These are phyloP conservation scores for Xanthoparmelia taractica DNA, from an alignment of 495 filamentous ascomycete genomes.

Conservation along the genomic window DNA sequence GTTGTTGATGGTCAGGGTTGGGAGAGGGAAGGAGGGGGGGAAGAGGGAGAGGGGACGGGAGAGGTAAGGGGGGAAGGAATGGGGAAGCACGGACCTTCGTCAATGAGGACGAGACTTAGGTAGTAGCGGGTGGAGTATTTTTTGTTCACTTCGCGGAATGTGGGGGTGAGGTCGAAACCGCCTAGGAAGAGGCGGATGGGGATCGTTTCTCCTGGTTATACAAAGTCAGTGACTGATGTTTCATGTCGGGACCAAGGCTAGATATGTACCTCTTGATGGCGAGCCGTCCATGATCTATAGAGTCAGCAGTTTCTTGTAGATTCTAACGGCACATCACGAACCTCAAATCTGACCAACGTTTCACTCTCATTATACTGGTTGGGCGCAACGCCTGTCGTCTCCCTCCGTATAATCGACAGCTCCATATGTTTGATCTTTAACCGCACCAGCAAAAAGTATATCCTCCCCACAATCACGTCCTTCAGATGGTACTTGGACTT, in stretches of 20 bases:
- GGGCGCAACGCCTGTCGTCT: conserved; percentile 96
- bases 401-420: conserved; percentile 90
- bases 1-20: not conserved
- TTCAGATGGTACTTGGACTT: conserved; percentile 99
- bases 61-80: not conserved
- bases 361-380: conserved; percentile 99
- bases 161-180: conserved; percentile 95
- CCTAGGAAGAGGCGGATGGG: conserved; percentile 96
- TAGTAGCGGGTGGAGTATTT: conserved; percentile 99
- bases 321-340: not conserved
- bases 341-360: conserved; percentile 95
- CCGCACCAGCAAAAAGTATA: conserved; percentile 96
- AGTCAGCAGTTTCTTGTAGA: not conserved
- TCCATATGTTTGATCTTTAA: conserved; percentile 99
- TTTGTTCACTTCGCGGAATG: conserved; percentile 99
- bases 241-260: no score
- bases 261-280: conserved; percentile 66
- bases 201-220: conserved; percentile 71
- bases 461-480: conserved; percentile 97
- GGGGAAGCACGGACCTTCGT: conserved; percentile 66
- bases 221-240: not conserved
- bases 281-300: conserved; percentile 96
- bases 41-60: not conserved
- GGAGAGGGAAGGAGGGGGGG: not conserved
- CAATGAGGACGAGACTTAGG: conserved; percentile 90